These are phyloP conservation scores for Coniochaeta prunicola DNA, from an alignment of 2,329 filamentous ascomycete species.

Conservation along the genomic window DNA sequence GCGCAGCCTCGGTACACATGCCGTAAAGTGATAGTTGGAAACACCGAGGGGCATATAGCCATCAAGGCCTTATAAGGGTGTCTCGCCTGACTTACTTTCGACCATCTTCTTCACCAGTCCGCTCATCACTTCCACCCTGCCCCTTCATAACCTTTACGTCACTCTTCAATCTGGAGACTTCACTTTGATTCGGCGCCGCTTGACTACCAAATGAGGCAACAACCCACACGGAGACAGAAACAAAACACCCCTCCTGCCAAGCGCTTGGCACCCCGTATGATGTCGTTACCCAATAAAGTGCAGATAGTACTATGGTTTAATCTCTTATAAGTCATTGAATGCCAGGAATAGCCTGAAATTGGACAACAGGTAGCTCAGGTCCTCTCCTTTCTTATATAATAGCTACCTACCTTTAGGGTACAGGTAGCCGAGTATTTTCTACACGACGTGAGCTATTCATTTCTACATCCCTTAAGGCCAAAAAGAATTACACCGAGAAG, in stretches of 20 bases:
- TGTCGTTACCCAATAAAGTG: slow-evolving; percentile 2
- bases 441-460: slow-evolving; percentile 13
- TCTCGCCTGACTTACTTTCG: neutral
- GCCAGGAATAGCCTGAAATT: slow-evolving; percentile 15
- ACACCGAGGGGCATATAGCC: neutral
- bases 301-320: slow-evolving; percentile 10
- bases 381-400: slow-evolving; percentile 20
- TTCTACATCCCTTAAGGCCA: slow-evolving; percentile 15
- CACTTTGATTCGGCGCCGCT: neutral
- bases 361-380: slow-evolving; percentile 13
- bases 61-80: neutral
- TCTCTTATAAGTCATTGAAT: slow-evolving; percentile 13
- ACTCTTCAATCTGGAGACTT: neutral
- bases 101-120: neutral
- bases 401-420: slow-evolving; percentile 13
- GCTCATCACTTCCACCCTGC: neutral
- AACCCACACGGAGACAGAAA: neutral
- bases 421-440: slow-evolving; percentile 6
- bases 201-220: neutral
- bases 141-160: neutral
- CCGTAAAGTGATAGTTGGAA: neutral
- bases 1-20: neutral
- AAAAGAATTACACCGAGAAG: slow-evolving; percentile 13
- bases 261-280: neutral
- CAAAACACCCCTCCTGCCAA: neutral